Percentiles rank a stretch among this genome's conserved stretches.
phyloP scores from a whole-genome alignment of 23 red algal genomes.

The Gracilaria gracilis region DNA sequence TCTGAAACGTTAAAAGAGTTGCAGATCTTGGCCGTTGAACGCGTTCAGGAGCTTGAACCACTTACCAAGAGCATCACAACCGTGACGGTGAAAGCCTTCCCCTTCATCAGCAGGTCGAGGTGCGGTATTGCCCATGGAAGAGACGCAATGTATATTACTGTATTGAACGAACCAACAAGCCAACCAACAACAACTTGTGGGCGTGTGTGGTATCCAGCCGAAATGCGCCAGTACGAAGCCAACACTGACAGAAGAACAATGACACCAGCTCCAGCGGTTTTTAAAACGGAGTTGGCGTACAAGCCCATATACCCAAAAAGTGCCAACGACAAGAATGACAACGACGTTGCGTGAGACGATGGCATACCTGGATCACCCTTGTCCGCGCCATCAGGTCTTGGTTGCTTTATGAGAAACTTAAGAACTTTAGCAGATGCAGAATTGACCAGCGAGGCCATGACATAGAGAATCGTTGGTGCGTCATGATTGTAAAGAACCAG shows the following conservation, averaged over 20 bases:
- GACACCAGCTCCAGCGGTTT: slow-evolving; percentile 1
- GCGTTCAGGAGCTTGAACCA: too few species aligned
- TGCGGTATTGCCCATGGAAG: slow-evolving; percentile 4
- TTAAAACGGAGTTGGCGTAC: neutral
- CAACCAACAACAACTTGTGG: slow-evolving; percentile 48
- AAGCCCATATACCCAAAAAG: neutral
- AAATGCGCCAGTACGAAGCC: slow-evolving; percentile 46
- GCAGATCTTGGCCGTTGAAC: too few species aligned
- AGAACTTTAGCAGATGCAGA: slow-evolving; percentile 23
- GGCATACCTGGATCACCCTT: slow-evolving; percentile 50
- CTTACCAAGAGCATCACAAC: slow-evolving; percentile 4
- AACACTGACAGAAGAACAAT: neutral
- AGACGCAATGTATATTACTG: neutral
- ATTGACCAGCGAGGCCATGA: slow-evolving; percentile 6
- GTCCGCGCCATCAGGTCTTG: slow-evolving; percentile 18
- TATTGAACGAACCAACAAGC: slow-evolving; percentile 23
- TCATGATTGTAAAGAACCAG: slow-evolving; percentile 23
- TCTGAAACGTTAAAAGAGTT: too few species aligned
- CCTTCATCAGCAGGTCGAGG: neutral
- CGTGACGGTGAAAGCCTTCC: slow-evolving; percentile 1
- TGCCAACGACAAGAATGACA: slow-evolving; percentile 57
- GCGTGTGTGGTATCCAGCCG: slow-evolving; percentile 58
- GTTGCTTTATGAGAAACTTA: slow-evolving; percentile 45
- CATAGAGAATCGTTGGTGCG: slow-evolving; percentile 19
- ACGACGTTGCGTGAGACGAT: slow-evolving; percentile 62